Base-by-base conservation (phyloP, 352 stramenopile genomes). In the Pythium brassicae region DNA sequence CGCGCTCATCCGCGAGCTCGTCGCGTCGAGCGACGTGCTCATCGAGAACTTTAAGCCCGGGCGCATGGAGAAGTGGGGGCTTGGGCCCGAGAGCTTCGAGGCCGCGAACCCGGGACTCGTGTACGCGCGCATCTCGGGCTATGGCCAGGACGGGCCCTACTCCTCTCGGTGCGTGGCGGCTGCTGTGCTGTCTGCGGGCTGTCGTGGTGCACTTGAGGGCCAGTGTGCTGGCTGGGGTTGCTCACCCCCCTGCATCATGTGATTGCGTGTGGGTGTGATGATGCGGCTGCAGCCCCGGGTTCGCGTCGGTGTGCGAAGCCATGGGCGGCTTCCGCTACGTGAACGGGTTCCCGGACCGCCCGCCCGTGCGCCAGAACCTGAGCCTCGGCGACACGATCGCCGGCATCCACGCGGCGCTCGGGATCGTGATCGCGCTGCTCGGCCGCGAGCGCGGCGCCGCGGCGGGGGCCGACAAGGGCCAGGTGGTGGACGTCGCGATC, bases 11-110 rank as follows among this genome's bases (percentile, higher is more conserved):
- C 55, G 78, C 50, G 77, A 96, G 43, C 73, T 96, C 11, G 74
- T 89, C 10, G 62, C 69, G 22, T 65, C 83, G 50, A 91, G 78
- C 45, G 86, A 96, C 50, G 87, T 96, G 37, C 56, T 96, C 42
- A 89, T 96, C 51, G 87, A 96, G 68, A 95, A 95, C 65, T 96
- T 96, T 58, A 74, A 75, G 37, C 87, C 87, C 26, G 87, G 86
- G 0, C 79, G 83, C 27, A 95, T 96, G 87, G 87, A 96, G 57
- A 74, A 89, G 53, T 95, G 83, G 83, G 80, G 72, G 25, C 82
- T 96, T 40, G 85, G 83, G 0, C 84, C 82, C 7, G 76, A 94
- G 0, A 62, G 66, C 8, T 92, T 96, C 37, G 71, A 92, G 52
- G 59, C 68, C 17, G 65, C 62, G 25, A 96, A 96, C 62, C 83